These are phyloP conservation scores for Spiraea crenata DNA, from an alignment of 331 rosid genomes.

Conservation along the genomic window DNA sequence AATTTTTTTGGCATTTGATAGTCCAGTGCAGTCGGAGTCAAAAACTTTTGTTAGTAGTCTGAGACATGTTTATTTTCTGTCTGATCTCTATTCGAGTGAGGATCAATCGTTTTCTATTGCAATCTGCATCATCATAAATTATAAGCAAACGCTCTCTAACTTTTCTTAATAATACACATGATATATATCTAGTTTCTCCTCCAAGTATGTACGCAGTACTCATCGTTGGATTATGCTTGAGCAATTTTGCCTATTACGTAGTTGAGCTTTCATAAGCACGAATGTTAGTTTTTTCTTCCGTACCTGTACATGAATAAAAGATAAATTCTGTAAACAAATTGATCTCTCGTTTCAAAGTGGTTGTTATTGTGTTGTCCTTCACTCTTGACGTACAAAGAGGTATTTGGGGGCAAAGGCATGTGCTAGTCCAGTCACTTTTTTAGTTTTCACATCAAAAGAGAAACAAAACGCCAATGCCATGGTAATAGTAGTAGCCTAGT, in stretches of 20 bases:
- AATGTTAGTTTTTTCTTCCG: no score
- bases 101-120: slow-evolving; percentile 18
- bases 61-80: slow-evolving; percentile 30
- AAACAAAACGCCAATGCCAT: background rate
- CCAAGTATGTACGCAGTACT: no score
- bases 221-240: no score
- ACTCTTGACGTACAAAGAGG: background rate
- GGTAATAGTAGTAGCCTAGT: no score
- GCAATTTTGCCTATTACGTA: no score
- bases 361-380: background rate
- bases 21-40: slow-evolving; percentile 11
- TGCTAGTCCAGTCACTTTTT: slow-evolving; percentile 25
- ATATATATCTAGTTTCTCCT: no score
- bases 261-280: no score
- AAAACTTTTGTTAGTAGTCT: slow-evolving; percentile 10
- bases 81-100: slow-evolving; percentile 14
- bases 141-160: background rate
- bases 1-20: background rate
- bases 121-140: background rate
- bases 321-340: no score
- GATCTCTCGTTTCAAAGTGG: slow-evolving; percentile 5
- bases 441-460: background rate
- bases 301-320: no score
- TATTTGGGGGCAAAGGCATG: slow-evolving; percentile 35
- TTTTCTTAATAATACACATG: no score